These are phyloP conservation scores for Aspergillus sp. DNA, from an alignment of 2,329 filamentous ascomycete genomes.

Conservation along the genomic window DNA sequence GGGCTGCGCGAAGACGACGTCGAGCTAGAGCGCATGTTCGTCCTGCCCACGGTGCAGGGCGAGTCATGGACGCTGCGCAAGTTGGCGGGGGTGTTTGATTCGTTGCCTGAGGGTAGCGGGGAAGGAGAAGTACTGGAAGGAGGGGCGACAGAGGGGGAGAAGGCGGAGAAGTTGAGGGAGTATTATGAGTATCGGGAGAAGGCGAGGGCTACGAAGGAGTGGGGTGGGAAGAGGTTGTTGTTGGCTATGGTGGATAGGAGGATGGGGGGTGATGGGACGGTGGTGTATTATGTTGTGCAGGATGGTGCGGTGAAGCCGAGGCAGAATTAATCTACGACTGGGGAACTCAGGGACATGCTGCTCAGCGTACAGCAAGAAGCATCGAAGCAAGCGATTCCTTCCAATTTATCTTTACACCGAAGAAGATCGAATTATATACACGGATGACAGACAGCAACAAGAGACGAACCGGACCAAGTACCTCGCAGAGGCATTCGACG, in stretches of 20 bases:
- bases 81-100: conserved; percentile 60
- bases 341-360: no score
- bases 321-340: conserved; percentile 53
- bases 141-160: conserved; percentile 12
- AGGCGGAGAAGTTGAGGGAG: conserved; percentile 31
- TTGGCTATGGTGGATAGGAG: conserved; percentile 57
- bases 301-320: conserved; percentile 66
- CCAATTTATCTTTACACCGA: conserved; percentile 1
- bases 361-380: not conserved
- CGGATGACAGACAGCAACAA: conserved; percentile 1
- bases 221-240: conserved; percentile 56
- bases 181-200: conserved; percentile 34
- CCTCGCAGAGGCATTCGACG: conserved; percentile 6
- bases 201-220: conserved; percentile 35
- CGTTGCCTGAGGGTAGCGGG: conserved; percentile 38
- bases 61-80: conserved; percentile 61
- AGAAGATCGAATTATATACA: conserved; percentile 11
- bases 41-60: conserved; percentile 60
- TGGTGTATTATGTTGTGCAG: conserved; percentile 66
- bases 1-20: conserved; percentile 51
- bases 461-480: conserved; percentile 2
- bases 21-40: conserved; percentile 57
- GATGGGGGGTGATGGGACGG: conserved; percentile 59
- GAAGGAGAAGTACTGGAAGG: conserved; percentile 14
- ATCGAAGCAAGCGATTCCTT: not conserved